Conservation (phyloP, 441 rosid genomes). For the Jatropha multifida region DNA sequence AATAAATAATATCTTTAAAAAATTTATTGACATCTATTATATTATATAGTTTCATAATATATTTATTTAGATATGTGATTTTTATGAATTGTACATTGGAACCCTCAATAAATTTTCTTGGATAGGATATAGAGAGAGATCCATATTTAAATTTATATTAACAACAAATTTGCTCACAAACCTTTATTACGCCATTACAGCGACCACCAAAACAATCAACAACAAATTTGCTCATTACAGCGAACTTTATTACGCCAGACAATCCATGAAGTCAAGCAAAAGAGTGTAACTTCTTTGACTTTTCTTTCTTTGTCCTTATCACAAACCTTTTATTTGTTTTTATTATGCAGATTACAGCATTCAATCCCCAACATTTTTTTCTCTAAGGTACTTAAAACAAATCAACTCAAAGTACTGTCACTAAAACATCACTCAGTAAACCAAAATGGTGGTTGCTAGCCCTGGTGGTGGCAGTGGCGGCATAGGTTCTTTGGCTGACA, state of each 20-base stretch:
- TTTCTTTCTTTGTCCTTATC: background rate
- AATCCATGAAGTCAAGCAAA: background rate
- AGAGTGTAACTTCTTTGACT: background rate
- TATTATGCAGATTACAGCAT: background rate
- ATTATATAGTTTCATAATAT: no score
- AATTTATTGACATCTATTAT: no score
- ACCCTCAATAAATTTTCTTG: no score
- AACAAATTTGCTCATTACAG: background rate
- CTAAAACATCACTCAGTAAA: background rate
- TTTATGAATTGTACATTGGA: no score
- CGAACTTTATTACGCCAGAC: background rate
- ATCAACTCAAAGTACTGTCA: background rate
- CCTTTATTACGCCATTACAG: no score
- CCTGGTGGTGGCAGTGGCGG: conserved; percentile 14
- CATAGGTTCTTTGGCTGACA: conserved; percentile 23
- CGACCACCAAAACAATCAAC: no score
- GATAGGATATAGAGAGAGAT: no score
- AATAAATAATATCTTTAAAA: no score
- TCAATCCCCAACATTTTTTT: background rate
- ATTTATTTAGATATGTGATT: no score
- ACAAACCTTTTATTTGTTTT: background rate
- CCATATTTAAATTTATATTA: no score
- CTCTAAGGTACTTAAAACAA: background rate
- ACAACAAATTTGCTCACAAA: no score
- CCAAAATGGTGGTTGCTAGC: conserved; percentile 38